phyloP scores from a whole-genome alignment of 202 grass and related monocot species.

The Dendrocalamus latiflorus region DNA sequence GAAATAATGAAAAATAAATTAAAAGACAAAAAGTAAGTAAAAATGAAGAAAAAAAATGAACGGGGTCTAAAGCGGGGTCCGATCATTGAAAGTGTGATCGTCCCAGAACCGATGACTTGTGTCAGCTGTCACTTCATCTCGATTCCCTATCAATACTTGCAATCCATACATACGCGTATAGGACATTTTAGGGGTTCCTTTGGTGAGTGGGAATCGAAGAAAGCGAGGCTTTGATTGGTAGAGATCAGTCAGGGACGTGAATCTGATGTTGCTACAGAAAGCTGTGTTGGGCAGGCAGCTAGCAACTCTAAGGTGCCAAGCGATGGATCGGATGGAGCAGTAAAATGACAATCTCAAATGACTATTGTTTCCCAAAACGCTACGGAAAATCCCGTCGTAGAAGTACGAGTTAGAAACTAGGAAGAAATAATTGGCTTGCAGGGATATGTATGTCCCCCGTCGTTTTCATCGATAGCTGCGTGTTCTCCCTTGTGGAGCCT shows the following conservation, averaged over 20 bases:
- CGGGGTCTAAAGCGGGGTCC: not conserved
- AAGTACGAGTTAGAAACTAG: not conserved
- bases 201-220: not conserved
- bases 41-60: too few relatives aligned
- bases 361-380: not conserved
- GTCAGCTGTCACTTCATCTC: not conserved
- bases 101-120: not conserved
- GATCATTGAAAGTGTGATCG: not conserved
- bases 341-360: too few relatives aligned
- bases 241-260: not conserved
- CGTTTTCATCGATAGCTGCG: not conserved
- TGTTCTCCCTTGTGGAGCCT: not conserved
- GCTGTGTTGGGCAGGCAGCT: too few relatives aligned
- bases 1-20: too few relatives aligned
- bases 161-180: not conserved
- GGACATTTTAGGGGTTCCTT: not conserved
- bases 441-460: not conserved
- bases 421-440: not conserved
- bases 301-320: not conserved
- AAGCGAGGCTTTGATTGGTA: not conserved
- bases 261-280: not conserved
- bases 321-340: too few relatives aligned
- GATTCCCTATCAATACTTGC: not conserved
- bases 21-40: too few relatives aligned
- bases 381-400: not conserved